Base-by-base conservation (phyloP, 1,139 yeast species). In the Yamadazyma diddensiae region DNA sequence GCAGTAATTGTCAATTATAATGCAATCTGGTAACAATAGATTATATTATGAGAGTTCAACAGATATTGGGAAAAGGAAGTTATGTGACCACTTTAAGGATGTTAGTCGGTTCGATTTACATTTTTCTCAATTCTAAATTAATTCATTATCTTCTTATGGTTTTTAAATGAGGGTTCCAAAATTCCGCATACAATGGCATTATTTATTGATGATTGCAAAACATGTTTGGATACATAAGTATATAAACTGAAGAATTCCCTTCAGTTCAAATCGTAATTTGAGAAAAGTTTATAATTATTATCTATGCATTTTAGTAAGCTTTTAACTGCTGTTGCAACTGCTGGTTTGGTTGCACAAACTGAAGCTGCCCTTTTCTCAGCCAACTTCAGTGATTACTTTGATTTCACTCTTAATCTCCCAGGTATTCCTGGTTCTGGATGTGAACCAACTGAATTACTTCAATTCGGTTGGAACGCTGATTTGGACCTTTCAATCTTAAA, bases 241-340 rank as follows among this genome's bases (percentile, higher is more conserved):
- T n/a, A 6, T 22, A 6, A 22, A 5, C 7, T 7, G 6, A 7
- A 12, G 23, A 22, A n/a, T 21, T 12, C 6, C 8, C n/a, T 18
- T 18, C 20, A 18, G 20, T 18, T 18, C 8, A 18, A 18, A 18
- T 6, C 9, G 6, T 7, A 18, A 18, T 18, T 18, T n/a, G n/a
- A n/a, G n/a, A n/a, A n/a, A n/a, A n/a, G n/a, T n/a, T n/a, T n/a
- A n/a, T n/a, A n/a, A n/a, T n/a, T n/a, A 24, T 34, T 42, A 46
- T 46, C 28, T 40, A 45, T 45, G 48, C 36, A 41, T 25, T 39
- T 39, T 26, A 33, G 42, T 17, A 42, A 35, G 28, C 33, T 38
- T 34, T 28, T 41, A 16, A 24, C 42, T 21, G 40, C 41, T 31
- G 36, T 41, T 23, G 33, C 43, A 12, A 34, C 37, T n/a, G 43